Evolutionary conservation across 208 protist species (phyloP), one percentile per base, ranked within the genome.

Genomic region (Leishmania arabica): DNA sequence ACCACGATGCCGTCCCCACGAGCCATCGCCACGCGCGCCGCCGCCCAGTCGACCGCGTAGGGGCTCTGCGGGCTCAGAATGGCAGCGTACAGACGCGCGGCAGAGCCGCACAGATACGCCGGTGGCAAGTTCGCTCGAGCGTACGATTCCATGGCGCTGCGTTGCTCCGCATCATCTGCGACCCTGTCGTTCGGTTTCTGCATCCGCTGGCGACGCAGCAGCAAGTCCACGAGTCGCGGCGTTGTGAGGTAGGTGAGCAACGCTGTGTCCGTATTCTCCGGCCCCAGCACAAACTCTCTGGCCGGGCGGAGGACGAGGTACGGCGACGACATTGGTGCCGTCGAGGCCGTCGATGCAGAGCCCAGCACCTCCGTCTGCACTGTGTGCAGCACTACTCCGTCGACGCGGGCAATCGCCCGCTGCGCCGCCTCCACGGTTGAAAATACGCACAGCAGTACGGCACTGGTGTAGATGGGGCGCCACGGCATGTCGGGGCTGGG

Each of bases 31-130:
- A 77, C 74, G 24, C 77, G 81, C 6, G 84, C 86, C 9, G 79
- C 86, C 3, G 73, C 74, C 88, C 90, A 93, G 83, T 93, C 84
- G 51, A 91, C 78, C 2, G 58, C 69, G 72, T 90, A 91, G 56
- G 80, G 68, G 40, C 87, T 90, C 49, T 84, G 70, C 45, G 76
- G 62, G 11, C 82, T 89, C 7, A 90, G 66, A 9, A 93, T 37
- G 11, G 86, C 79, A 19, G 86, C 69, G 79, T 84, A 93, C 19
- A 90, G 74, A 19, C 87, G 85, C 6, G 76, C 75, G 8, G 78
- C 54, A 4, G 85, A 80, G 21, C 78, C 53, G 74, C 58, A 56
- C 34, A 85, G 27, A 34, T 76, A 49, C 37, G 40, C n/a, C 17
- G 77, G 49, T 6, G 73, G 77, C 21, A 62, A 19, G 58, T 84